A percentile compares a stretch with the other conserved stretches of the same genome.
Conservation (phyloP, 768 basidiomycete species). For the Calvatia gigantea region DNA sequence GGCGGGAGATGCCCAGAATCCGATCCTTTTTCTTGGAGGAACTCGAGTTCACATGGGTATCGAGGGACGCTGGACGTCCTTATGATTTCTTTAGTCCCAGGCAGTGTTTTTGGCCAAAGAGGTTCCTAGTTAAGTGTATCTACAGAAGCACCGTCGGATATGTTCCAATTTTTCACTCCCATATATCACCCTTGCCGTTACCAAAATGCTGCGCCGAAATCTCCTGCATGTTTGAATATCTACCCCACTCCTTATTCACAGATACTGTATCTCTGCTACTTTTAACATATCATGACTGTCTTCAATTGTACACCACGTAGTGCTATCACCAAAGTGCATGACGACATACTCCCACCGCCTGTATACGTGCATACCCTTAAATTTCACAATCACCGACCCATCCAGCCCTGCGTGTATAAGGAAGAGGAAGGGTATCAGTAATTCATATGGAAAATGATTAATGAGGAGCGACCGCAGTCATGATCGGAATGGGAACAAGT, state of each 20-base stretch:
- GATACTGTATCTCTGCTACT: neutral
- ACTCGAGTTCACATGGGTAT: neutral
- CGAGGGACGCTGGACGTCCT: neutral
- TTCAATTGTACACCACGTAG: neutral
- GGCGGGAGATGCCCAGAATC: neutral
- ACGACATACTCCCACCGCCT: neutral
- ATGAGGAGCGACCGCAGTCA: too few relatives aligned
- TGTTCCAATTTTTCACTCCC: too few relatives aligned
- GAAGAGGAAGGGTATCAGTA: conserved; percentile 7
- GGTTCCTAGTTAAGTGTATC: too few relatives aligned
- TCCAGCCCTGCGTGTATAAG: conserved; percentile 49
- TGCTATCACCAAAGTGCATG: neutral
- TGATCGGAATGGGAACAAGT: neutral
- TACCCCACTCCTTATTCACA: conserved; percentile 6
- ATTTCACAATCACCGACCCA: conserved; percentile 42
- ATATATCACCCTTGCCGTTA: neutral
- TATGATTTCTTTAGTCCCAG: too few relatives aligned
- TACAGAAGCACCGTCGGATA: too few relatives aligned
- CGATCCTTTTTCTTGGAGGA: conserved; percentile 4
- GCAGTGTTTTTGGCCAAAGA: too few relatives aligned
- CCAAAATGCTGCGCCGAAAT: neutral
- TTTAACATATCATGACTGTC: too few relatives aligned
- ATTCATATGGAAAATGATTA: neutral
- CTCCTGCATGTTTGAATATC: neutral
- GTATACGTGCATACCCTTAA: neutral